phyloP scores from a whole-genome alignment of 1,139 yeast genomes.

The Groenewaldozyma auringiensis region DNA sequence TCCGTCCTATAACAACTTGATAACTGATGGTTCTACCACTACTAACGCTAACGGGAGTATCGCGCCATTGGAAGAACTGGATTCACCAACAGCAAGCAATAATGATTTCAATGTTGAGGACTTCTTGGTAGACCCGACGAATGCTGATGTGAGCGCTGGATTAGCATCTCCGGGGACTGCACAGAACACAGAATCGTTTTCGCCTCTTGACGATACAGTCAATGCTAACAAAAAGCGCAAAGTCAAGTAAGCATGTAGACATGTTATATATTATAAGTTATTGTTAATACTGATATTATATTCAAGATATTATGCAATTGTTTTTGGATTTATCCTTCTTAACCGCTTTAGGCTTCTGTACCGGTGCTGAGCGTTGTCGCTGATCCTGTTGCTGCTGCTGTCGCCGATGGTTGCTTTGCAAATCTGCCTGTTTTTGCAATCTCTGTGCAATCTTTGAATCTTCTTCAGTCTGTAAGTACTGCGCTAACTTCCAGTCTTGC shows the following conservation, averaged over 20 bases:
- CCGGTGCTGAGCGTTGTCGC: slow-evolving; percentile 4
- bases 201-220: background rate
- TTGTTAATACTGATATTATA: slow-evolving; percentile 2
- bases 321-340: slow-evolving; percentile 17
- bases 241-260: background rate
- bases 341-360: slow-evolving; percentile 1
- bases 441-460: slow-evolving; percentile 47
- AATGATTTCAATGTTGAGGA: slow-evolving; percentile 23
- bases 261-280: background rate
- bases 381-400: slow-evolving; percentile 6
- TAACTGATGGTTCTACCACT: background rate
- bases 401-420: slow-evolving; percentile 2
- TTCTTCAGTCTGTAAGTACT: slow-evolving; percentile 54
- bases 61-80: background rate
- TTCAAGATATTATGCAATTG: slow-evolving; percentile 1
- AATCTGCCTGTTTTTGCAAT: slow-evolving; percentile 31
- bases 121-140: slow-evolving; percentile 20
- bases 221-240: background rate
- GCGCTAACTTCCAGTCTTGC: slow-evolving; percentile 41
- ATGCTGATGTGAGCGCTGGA: slow-evolving; percentile 1
- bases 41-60: background rate
- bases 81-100: background rate
- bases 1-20: slow-evolving; percentile 12
- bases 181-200: too few species aligned
- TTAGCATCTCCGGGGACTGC: too few species aligned